These are phyloP conservation scores for Zygosaccharomyces lentus DNA, from an alignment of 805 yeast species.

Conservation along the genomic window DNA sequence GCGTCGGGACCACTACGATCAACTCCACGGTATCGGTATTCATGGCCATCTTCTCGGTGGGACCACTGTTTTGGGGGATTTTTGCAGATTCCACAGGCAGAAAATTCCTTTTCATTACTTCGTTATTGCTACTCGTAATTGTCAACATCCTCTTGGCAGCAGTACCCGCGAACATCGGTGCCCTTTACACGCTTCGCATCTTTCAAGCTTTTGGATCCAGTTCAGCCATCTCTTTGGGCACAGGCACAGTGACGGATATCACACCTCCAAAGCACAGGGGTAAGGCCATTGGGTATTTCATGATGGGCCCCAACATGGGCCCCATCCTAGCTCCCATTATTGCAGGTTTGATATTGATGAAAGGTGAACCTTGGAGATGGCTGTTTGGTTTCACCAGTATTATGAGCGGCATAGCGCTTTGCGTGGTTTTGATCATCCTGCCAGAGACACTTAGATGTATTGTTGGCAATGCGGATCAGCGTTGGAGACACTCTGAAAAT, in stretches of 20 bases:
- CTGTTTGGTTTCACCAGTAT: conserved; percentile 74
- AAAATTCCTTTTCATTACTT: conserved; percentile 57
- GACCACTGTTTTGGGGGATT: conserved; percentile 54
- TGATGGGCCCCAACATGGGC: conserved; percentile 83
- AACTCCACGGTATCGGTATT: conserved; percentile 56
- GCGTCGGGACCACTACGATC: conserved; percentile 40
- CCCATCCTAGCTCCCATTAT: conserved; percentile 82
- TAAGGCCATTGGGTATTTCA: conserved; percentile 75
- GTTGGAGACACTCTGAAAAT: conserved; percentile 21
- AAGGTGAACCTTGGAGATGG: conserved; percentile 79
- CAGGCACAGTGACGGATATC: conserved; percentile 82
- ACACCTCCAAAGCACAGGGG: conserved; percentile 67
- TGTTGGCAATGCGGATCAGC: conserved; percentile 49
- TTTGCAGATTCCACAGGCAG: conserved; percentile 58
- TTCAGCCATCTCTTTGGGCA: conserved; percentile 86
- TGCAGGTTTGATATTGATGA: conserved; percentile 70
- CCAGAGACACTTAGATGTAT: conserved; percentile 77
- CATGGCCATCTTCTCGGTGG: conserved; percentile 52
- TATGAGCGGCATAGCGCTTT: conserved; percentile 51
- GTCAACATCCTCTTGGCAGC: conserved; percentile 64
- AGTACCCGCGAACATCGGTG: conserved; percentile 60
- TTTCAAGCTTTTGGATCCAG: conserved; percentile 84
- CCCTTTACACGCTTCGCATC: conserved; percentile 58
- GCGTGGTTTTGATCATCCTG: conserved; percentile 50
- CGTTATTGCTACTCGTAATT: conserved; percentile 52